phyloP scores from a whole-genome alignment of 1,284 basidiomycete species.

The Kwoniella shivajii region DNA sequence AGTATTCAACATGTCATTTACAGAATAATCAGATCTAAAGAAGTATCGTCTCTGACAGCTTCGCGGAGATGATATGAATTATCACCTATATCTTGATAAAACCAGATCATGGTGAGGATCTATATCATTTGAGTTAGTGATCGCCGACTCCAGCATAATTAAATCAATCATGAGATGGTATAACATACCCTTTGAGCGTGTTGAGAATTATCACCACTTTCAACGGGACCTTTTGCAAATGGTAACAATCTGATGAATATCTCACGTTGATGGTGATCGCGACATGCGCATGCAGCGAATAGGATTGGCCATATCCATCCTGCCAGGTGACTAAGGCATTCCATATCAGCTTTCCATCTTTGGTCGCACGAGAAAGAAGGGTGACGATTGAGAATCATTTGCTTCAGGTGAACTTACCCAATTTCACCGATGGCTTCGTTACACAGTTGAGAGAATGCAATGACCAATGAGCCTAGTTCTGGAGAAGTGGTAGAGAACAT shows the following conservation, averaged over 20 bases:
- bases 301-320: constrained; percentile 12
- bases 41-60: not conserved
- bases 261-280: not conserved
- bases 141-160: not conserved
- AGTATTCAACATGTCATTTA: not conserved
- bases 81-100: constrained; percentile 7
- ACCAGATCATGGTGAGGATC: constrained; percentile 7
- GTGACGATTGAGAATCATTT: not conserved
- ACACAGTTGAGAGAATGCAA: not conserved
- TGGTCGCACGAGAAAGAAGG: not conserved
- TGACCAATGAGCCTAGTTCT: not conserved
- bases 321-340: constrained; percentile 4
- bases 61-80: not conserved
- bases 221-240: constrained; percentile 3
- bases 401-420: constrained; percentile 9
- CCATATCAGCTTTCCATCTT: not conserved
- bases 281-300: constrained; percentile 2
- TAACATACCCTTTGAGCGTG: constrained; percentile 1
- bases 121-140: too few species aligned
- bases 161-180: not conserved
- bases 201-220: not conserved
- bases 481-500: not conserved
- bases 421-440: not conserved
- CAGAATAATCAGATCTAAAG: constrained; percentile 5
- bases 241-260: constrained; percentile 1